Conservation (phyloP, 495 filamentous ascomycete genomes). For the Daldinia vernicosa region DNA sequence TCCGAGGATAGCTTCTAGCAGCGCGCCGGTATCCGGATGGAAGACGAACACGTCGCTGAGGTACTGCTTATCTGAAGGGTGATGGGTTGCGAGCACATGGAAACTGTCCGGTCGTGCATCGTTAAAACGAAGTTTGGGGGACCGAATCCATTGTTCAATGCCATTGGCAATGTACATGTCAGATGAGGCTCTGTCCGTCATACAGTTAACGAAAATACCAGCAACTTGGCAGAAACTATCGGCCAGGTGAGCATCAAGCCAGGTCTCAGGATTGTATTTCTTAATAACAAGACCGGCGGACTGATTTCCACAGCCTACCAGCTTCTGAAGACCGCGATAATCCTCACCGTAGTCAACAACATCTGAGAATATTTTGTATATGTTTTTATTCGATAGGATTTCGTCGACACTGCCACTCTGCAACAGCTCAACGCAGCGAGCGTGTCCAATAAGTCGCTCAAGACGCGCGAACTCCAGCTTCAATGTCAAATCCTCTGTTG, state of each 20-base stretch:
- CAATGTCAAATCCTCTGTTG: conserved; percentile 39
- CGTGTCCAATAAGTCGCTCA: conserved; percentile 53
- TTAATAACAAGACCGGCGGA: conserved; percentile 57
- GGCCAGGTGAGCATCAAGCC: conserved; percentile 38
- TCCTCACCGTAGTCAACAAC: conserved; percentile 59
- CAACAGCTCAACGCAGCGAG: conserved; percentile 53
- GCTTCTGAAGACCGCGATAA: conserved; percentile 57
- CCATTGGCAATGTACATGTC: conserved; percentile 62
- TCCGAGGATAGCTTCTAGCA: conserved; percentile 62
- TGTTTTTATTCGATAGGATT: conserved; percentile 58
- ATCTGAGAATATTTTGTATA: conserved; percentile 58
- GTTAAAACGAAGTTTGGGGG: conserved; percentile 45
- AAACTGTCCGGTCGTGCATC: conserved; percentile 49
- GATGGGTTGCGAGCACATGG: conserved; percentile 57
- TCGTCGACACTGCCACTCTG: conserved; percentile 54
- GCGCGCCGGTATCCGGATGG: conserved; percentile 49
- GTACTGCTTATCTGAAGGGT: conserved; percentile 49
- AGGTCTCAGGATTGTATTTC: conserved; percentile 47
- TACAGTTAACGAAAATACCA: conserved; percentile 63
- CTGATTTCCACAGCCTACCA: conserved; percentile 55
- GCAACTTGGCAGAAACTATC: conserved; percentile 60
- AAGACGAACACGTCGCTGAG: conserved; percentile 64
- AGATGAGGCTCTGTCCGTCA: conserved; percentile 52
- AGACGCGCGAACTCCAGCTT: conserved; percentile 55
- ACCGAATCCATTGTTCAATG: conserved; percentile 59